Conservation (phyloP, 441 rosid genomes). For the Adansonia gregorii region DNA sequence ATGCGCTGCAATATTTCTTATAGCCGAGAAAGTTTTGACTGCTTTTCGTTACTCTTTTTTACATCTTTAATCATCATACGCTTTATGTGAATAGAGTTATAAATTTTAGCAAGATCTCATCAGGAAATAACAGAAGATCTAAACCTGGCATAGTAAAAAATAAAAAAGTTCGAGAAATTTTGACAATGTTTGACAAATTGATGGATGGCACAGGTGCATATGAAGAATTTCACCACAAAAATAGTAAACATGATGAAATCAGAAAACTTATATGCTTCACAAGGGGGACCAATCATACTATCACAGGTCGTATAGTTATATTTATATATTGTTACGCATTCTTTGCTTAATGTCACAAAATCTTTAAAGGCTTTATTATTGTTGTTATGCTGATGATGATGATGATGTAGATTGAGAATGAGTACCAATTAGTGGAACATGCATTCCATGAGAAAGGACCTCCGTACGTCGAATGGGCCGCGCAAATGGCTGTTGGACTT, state of each 20-base stretch:
- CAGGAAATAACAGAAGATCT: not conserved
- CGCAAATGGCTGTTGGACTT: conserved; percentile 35
- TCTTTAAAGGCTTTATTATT: not conserved
- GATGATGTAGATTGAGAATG: conserved; percentile 34
- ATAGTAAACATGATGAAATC: conserved; percentile 42
- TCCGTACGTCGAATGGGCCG: conserved; percentile 36
- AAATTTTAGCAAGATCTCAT: too few species aligned
- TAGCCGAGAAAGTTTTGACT: too few species aligned
- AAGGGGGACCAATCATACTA: conserved; percentile 44
- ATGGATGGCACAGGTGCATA: conserved; percentile 25
- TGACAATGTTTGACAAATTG: not conserved
- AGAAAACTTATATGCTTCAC: conserved; percentile 38
- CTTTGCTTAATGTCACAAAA: not conserved
- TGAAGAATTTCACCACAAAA: conserved; percentile 35
- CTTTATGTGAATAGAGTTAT: not conserved
- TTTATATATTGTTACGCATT: not conserved
- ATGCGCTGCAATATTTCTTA: not conserved
- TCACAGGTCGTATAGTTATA: conserved; percentile 33
- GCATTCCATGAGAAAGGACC: conserved; percentile 32
- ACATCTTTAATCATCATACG: not conserved
- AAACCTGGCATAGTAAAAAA: too few species aligned
- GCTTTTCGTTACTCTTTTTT: not conserved
- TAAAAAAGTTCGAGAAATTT: too few species aligned
- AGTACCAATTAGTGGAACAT: conserved; percentile 26
- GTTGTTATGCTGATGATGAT: not conserved